These are phyloP conservation scores for Phytophthora europaea DNA, from an alignment of 352 stramenopile genomes.

Conservation along the genomic window DNA sequence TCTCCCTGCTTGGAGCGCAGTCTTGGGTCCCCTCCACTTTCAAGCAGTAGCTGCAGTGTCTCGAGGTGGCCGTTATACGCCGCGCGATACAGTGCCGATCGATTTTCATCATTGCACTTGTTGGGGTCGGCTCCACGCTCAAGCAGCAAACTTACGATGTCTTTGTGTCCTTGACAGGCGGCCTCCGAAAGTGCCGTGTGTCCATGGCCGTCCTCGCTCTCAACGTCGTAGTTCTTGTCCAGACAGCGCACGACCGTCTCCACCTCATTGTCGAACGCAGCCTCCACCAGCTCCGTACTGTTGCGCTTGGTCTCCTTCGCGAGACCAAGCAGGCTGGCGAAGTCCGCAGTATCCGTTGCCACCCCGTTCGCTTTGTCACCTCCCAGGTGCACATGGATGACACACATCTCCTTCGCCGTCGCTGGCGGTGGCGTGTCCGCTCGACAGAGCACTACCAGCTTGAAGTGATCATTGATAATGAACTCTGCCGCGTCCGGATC, in stretches of 20 bases:
- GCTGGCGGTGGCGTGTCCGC: conserved; percentile 49
- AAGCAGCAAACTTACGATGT: conserved; percentile 76
- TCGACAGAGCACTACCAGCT: conserved; percentile 81
- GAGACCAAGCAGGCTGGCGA: conserved; percentile 67
- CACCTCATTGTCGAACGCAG: conserved; percentile 90
- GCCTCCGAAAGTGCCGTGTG: conserved; percentile 91
- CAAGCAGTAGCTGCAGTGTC: conserved; percentile 73
- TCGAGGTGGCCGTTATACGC: conserved; percentile 88
- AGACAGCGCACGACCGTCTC: conserved; percentile 72
- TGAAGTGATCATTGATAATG: conserved; percentile 88
- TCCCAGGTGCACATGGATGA: conserved; percentile 58
- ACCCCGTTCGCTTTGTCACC: conserved; percentile 6
- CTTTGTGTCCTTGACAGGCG: conserved; percentile 82
- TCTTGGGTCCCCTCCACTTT: conserved; percentile 79
- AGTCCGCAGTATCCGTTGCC: conserved; percentile 27
- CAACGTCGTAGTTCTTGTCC: conserved; percentile 91
- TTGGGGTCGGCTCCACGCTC: conserved; percentile 89
- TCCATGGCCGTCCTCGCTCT: conserved; percentile 86
- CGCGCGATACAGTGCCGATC: conserved; percentile 86
- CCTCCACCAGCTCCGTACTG: conserved; percentile 87
- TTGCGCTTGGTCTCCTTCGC: conserved; percentile 77
- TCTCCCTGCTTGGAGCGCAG: conserved; percentile 82
- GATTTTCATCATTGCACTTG: conserved; percentile 84
- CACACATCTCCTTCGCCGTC: conserved; percentile 74
- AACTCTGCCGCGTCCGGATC: conserved; percentile 72